phyloP scores from a whole-genome alignment of 306 rosid species.

The Carpinus viminea region DNA sequence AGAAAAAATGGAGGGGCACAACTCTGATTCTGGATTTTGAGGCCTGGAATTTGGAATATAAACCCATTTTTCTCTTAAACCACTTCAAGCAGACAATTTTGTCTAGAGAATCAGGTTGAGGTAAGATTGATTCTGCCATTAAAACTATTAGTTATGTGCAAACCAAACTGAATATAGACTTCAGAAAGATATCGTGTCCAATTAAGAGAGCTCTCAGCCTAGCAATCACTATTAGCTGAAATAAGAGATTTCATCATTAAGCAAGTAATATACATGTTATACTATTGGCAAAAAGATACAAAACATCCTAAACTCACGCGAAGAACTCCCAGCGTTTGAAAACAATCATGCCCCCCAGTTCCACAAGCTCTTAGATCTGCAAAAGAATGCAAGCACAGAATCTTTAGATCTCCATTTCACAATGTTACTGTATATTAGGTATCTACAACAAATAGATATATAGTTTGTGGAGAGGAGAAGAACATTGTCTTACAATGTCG shows the following conservation, averaged over 20 bases:
- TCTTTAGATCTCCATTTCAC: background rate
- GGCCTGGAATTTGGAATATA: background rate
- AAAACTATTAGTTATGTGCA: background rate
- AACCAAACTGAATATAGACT: background rate
- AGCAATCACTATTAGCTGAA: background rate
- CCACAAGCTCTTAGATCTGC: slow-evolving; percentile 82
- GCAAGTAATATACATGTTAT: slow-evolving; percentile 7
- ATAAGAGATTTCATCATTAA: slow-evolving; percentile 5
- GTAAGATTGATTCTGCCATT: background rate
- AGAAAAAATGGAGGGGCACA: background rate
- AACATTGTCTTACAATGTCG: slow-evolving; percentile 50
- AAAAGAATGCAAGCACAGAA: slow-evolving; percentile 2
- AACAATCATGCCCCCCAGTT: slow-evolving; percentile 58
- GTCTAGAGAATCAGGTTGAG: slow-evolving; percentile 5
- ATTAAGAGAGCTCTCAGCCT: background rate
- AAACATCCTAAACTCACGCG: slow-evolving; percentile 85
- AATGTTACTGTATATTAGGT: background rate
- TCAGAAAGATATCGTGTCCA: background rate
- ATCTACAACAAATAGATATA: background rate
- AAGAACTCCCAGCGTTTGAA: slow-evolving; percentile 72
- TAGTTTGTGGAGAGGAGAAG: slow-evolving; percentile 5
- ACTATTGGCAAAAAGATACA: slow-evolving; percentile 54
- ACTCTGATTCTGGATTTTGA: background rate
- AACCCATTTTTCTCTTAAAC: no score
- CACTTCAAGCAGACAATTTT: background rate